Evolutionary conservation across 331 rosid species (phyloP).

Genomic region (Malus hybrid): DNA sequence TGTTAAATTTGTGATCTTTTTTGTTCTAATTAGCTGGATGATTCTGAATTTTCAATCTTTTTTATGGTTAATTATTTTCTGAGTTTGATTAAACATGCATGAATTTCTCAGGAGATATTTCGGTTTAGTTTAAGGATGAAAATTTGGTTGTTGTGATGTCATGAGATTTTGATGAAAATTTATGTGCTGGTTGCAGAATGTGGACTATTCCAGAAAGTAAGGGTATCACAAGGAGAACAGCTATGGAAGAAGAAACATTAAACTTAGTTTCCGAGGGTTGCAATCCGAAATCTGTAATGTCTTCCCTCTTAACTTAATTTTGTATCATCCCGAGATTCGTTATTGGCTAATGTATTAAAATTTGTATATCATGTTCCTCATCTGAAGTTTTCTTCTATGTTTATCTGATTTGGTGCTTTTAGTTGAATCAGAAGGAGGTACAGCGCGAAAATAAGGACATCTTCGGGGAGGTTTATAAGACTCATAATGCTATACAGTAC

Average conservation of each 20-base stretch:
- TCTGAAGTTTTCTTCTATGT: slow-evolving; percentile 5
- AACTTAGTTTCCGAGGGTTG: slow-evolving; percentile 81
- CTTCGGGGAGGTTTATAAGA: slow-evolving; percentile 49
- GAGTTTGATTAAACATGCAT: not conserved
- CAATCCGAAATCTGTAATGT: slow-evolving; percentile 58
- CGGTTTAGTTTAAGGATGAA: not conserved
- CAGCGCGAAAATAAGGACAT: slow-evolving; percentile 51
- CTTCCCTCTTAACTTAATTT: not conserved
- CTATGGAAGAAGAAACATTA: slow-evolving; percentile 63
- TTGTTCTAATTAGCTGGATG: not conserved
- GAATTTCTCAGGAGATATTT: not conserved
- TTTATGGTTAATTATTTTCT: not conserved
- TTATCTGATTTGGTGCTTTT: slow-evolving; percentile 18
- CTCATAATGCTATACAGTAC: slow-evolving; percentile 70
- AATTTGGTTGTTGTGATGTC: not conserved
- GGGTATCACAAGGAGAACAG: slow-evolving; percentile 48
- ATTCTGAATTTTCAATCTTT: slow-evolving; percentile 10
- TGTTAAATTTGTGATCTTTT: not conserved
- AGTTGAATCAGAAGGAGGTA: slow-evolving; percentile 75
- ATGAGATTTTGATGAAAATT: slow-evolving; percentile 8
- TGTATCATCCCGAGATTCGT: not conserved
- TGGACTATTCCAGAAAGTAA: slow-evolving; percentile 75
- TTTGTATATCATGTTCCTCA: slow-evolving; percentile 1
- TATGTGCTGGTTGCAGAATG: slow-evolving; percentile 46
- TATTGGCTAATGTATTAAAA: no score